These are phyloP conservation scores for Boehmeria nivea DNA, from an alignment of 306 rosid species.

Conservation along the genomic window DNA sequence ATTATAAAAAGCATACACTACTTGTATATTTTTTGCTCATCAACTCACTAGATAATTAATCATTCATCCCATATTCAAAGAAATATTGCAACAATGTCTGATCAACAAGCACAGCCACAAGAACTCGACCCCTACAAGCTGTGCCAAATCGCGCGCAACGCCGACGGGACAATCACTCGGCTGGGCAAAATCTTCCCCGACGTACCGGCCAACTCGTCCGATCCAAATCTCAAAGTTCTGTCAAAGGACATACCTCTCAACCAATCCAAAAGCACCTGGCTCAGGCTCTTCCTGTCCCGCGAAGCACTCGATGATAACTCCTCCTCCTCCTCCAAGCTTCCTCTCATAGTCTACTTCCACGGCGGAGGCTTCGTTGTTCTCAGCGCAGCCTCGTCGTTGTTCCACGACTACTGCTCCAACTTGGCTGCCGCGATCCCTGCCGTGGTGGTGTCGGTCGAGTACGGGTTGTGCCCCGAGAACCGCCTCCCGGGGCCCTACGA, in stretches of 20 bases:
- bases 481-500: conserved; percentile 46
- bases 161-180: conserved; percentile 39
- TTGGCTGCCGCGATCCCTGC: conserved; percentile 15
- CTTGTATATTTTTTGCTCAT: no score
- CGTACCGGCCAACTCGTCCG: conserved; percentile 23
- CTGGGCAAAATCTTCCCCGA: conserved; percentile 11
- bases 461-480: conserved; percentile 51
- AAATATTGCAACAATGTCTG: not conserved
- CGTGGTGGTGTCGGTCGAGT: conserved; percentile 36
- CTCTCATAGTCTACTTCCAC: conserved; percentile 40
- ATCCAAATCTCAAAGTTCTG: conserved; percentile 29
- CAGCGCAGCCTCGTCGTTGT: conserved; percentile 22
- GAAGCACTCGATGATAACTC: conserved; percentile 12
- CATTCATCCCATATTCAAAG: no score
- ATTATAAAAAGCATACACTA: no score
- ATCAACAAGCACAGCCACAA: not conserved
- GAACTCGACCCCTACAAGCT: conserved; percentile 29
- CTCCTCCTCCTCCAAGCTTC: conserved; percentile 17
- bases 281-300: conserved; percentile 36
- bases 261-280: conserved; percentile 35
- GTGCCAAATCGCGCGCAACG: conserved; percentile 28
- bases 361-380: conserved; percentile 36
- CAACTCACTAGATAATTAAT: no score
- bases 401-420: conserved; percentile 24
- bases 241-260: conserved; percentile 36